Evolutionary conservation across 768 basidiomycete species (phyloP).

Genomic region (Lentinula aciculospora): DNA sequence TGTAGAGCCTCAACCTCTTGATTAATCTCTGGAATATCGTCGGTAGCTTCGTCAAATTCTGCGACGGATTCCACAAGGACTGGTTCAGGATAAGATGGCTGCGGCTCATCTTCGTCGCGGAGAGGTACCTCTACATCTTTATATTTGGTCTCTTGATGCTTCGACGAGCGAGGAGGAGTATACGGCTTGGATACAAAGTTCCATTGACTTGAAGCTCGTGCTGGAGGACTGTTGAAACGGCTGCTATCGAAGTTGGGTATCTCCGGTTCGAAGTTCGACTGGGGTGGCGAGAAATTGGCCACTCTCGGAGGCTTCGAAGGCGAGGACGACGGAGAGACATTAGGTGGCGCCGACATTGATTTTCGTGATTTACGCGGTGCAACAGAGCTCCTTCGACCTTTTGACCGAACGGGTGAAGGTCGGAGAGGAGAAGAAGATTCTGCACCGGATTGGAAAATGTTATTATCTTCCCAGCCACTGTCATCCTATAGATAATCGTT

Average conservation of each 20-base stretch:
- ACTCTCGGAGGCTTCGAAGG: slow-evolving; percentile 23
- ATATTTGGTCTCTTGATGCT: slow-evolving; percentile 16
- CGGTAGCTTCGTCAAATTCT: neutral
- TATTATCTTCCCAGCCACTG: slow-evolving; percentile 89
- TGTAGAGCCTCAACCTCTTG: slow-evolving; percentile 13
- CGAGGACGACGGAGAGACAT: slow-evolving; percentile 39
- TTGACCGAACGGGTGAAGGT: slow-evolving; percentile 47
- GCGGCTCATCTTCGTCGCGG: slow-evolving; percentile 10
- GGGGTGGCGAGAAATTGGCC: slow-evolving; percentile 39
- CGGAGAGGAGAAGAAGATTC: slow-evolving; percentile 79
- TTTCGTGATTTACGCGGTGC: slow-evolving; percentile 52
- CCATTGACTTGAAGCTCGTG: slow-evolving; percentile 21
- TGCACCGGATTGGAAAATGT: slow-evolving; percentile 86
- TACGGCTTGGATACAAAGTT: slow-evolving; percentile 15
- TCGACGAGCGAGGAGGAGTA: slow-evolving; percentile 8
- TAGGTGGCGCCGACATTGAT: slow-evolving; percentile 68
- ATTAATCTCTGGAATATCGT: slow-evolving; percentile 8
- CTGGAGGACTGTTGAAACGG: slow-evolving; percentile 8
- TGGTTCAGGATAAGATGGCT: slow-evolving; percentile 12
- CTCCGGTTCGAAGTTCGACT: slow-evolving; percentile 51
- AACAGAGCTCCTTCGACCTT: slow-evolving; percentile 33
- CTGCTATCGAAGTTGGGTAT: slow-evolving; percentile 18
- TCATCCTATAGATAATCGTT: slow-evolving; percentile 37
- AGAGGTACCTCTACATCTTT: slow-evolving; percentile 19
- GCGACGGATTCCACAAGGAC: slow-evolving; percentile 9